phyloP scores from a whole-genome alignment of 192 early-diverging fungal genomes.

The Radiomyces spectabilis region DNA sequence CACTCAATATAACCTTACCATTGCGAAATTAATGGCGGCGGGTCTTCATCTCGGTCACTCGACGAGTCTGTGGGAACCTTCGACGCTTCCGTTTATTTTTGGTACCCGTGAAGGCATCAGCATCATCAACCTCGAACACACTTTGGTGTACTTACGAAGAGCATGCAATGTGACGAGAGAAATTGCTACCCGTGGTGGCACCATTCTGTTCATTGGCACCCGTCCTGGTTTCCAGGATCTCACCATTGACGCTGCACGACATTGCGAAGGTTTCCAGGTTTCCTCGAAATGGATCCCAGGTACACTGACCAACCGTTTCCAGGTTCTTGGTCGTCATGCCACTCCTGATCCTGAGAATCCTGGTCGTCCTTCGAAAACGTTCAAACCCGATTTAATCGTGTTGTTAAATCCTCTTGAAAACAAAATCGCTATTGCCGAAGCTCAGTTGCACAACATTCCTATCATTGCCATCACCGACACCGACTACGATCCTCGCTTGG shows the following conservation, averaged over 20 bases:
- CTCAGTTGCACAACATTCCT: conserved; percentile 69
- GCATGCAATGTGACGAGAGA: conserved; percentile 66
- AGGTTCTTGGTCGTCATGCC: conserved; percentile 57
- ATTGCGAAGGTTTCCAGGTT: conserved; percentile 70
- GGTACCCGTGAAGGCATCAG: conserved; percentile 83
- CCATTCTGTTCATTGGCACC: conserved; percentile 82
- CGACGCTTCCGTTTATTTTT: conserved; percentile 82
- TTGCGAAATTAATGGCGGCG: conserved; percentile 67
- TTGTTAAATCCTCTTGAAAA: conserved; percentile 81
- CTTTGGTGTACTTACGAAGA: conserved; percentile 73
- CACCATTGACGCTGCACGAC: conserved; percentile 74
- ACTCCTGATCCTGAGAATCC: conserved; percentile 34
- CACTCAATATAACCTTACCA: conserved; percentile 44
- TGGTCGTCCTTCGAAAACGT: conserved; percentile 35
- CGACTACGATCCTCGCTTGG: conserved; percentile 76
- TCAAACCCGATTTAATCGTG: conserved; percentile 77
- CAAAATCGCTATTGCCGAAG: conserved; percentile 72
- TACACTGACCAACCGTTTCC: conserved; percentile 75
- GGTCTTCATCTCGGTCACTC: conserved; percentile 88
- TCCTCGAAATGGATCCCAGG: conserved; percentile 80
- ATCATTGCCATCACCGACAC: conserved; percentile 89
- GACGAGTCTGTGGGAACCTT: conserved; percentile 65
- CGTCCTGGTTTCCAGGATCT: conserved; percentile 57
- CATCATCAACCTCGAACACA: conserved; percentile 92
- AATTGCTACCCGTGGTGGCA: conserved; percentile 69